Percentiles rank a stretch among this genome's conserved stretches.
These are phyloP conservation scores for Xylariomycetidae sp. DNA, from an alignment of 2,329 filamentous ascomycete genomes.

Conservation along the genomic window DNA sequence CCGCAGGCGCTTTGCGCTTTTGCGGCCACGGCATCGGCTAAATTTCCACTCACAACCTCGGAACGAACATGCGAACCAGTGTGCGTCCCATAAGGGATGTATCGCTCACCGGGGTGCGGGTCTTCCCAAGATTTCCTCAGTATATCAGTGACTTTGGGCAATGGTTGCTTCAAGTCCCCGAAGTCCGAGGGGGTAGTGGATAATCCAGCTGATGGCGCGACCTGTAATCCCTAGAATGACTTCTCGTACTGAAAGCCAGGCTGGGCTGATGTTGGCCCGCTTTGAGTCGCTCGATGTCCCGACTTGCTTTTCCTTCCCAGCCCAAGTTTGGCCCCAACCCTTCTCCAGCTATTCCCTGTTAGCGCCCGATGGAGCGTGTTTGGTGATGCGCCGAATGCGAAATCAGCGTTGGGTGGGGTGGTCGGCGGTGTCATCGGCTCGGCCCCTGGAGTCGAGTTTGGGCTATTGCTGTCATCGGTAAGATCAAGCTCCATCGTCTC, in stretches of 20 bases:
- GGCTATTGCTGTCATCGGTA: conserved; percentile 62
- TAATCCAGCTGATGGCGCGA: conserved; percentile 45
- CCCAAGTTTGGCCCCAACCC: conserved; percentile 57
- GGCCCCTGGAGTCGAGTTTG: conserved; percentile 48
- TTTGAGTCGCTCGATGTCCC: conserved; percentile 37
- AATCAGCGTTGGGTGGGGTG: conserved; percentile 62
- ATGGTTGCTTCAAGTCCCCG: conserved; percentile 17
- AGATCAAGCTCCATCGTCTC: conserved; percentile 46
- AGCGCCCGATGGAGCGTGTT: conserved; percentile 51
- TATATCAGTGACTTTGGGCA: conserved; percentile 16
- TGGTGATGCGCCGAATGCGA: conserved; percentile 46
- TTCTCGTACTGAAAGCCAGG: conserved; percentile 26
- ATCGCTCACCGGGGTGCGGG: conserved; percentile 40
- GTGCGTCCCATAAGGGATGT: conserved; percentile 26
- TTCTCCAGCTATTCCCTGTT: conserved; percentile 59
- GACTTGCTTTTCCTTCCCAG: conserved; percentile 49
- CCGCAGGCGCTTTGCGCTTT: conserved; percentile 32
- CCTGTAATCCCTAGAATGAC: conserved; percentile 55
- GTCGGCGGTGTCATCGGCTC: conserved; percentile 72
- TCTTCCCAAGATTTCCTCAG: conserved; percentile 34
- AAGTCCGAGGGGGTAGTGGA: conserved; percentile 23
- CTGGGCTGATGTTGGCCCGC: conserved; percentile 40
- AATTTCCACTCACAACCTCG: conserved; percentile 24
- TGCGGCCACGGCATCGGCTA: conserved; percentile 44
- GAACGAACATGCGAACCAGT: conserved; percentile 16